A percentile compares a stretch with the other conserved stretches of the same genome.
These are phyloP conservation scores for Tolypocladium nubicola DNA, from an alignment of 2,329 filamentous ascomycete species.

Conservation along the genomic window DNA sequence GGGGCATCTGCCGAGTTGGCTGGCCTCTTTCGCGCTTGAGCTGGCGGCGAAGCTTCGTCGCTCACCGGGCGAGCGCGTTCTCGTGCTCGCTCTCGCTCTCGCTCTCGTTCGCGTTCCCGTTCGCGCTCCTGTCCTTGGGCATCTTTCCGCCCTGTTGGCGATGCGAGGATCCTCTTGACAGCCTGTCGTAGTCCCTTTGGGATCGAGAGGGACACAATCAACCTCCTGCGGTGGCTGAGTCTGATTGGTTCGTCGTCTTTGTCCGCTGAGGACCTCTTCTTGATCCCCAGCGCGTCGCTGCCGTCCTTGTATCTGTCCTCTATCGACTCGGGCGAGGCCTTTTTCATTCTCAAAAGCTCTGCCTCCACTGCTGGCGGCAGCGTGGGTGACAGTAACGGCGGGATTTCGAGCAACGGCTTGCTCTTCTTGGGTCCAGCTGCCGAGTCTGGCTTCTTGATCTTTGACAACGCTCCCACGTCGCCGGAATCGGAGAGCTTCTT, in stretches of 20 bases:
- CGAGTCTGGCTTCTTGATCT: slow-evolving; percentile 17
- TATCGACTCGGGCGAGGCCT: slow-evolving; percentile 13
- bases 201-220: slow-evolving; percentile 37
- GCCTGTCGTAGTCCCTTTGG: slow-evolving; percentile 34
- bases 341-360: slow-evolving; percentile 20
- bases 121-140: slow-evolving; percentile 11
- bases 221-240: slow-evolving; percentile 12
- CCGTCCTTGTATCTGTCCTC: slow-evolving; percentile 10
- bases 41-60: slow-evolving; percentile 24
- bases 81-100: slow-evolving; percentile 7
- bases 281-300: slow-evolving; percentile 10
- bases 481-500: slow-evolving; percentile 17
- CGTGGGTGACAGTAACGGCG: slow-evolving; percentile 44
- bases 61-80: slow-evolving; percentile 22
- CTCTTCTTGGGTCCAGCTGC: slow-evolving; percentile 24
- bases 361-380: slow-evolving; percentile 40
- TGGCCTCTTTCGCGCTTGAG: slow-evolving; percentile 38
- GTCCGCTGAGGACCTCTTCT: slow-evolving; percentile 15
- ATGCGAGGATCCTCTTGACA: slow-evolving; percentile 34
- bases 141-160: slow-evolving; percentile 30
- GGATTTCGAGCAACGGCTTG: slow-evolving; percentile 27
- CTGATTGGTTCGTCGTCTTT: slow-evolving; percentile 20
- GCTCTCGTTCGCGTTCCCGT: slow-evolving; percentile 8
- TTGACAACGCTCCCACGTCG: slow-evolving; percentile 18
- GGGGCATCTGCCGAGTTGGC: slow-evolving; percentile 22